Evolutionary conservation across 768 basidiomycete species (phyloP).

Genomic region (Lactifluus piperatus): DNA sequence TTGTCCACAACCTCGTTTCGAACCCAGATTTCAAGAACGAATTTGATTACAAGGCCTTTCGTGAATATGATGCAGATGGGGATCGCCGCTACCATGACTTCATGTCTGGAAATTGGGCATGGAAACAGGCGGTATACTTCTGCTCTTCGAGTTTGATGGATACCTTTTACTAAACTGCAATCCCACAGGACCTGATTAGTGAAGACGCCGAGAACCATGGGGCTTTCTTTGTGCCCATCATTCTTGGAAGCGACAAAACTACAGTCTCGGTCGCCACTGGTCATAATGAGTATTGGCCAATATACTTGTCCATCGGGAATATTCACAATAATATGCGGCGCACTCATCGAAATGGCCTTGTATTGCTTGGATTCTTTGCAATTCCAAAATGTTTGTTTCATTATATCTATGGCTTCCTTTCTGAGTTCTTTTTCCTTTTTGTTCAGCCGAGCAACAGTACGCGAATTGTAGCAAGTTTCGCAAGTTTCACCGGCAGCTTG

Average conservation of each 20-base stretch:
- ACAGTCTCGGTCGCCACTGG: background rate
- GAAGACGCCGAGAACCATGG: slow-evolving; percentile 6
- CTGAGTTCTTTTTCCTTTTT: no score
- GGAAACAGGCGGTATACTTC: slow-evolving; percentile 32
- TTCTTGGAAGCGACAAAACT: slow-evolving; percentile 26
- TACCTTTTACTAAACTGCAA: no score
- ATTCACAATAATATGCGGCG: background rate
- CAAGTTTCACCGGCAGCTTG: no score
- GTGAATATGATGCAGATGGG: no score
- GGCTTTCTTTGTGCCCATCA: slow-evolving; percentile 14
- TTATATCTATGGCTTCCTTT: no score
- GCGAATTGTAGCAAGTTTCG: no score
- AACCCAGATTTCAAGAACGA: no score
- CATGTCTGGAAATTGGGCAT: slow-evolving; percentile 36
- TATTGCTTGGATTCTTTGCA: background rate
- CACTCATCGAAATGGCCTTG: background rate
- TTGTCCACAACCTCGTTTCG: no score
- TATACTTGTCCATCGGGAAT: background rate
- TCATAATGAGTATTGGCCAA: background rate
- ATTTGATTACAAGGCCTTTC: no score
- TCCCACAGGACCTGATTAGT: background rate
- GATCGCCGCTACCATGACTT: slow-evolving; percentile 21
- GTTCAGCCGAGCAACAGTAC: no score
- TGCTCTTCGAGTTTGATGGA: no score
- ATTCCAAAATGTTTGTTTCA: background rate